A percentile compares a stretch with the other conserved stretches of the same genome.
Conservation (phyloP, 805 yeast species). For the Candida loeiensis region DNA sequence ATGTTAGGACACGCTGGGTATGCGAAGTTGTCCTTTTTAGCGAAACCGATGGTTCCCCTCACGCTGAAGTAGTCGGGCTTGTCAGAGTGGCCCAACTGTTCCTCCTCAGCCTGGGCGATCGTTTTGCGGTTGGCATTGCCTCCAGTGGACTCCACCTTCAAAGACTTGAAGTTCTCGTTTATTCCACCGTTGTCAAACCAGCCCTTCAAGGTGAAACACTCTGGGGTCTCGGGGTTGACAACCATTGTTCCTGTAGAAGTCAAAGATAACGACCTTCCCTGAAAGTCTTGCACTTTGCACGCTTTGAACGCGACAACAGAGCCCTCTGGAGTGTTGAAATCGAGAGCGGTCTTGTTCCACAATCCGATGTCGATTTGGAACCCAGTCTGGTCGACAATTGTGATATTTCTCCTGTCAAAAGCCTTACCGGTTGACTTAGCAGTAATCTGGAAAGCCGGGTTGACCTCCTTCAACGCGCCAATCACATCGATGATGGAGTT, state of each 20-base stretch:
- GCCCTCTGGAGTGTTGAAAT: slow-evolving; percentile 69
- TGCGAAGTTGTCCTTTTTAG: slow-evolving; percentile 72
- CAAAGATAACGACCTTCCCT: slow-evolving; percentile 79
- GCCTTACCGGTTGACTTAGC: slow-evolving; percentile 88
- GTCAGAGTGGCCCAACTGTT: slow-evolving; percentile 69
- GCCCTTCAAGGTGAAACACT: slow-evolving; percentile 84
- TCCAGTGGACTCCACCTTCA: slow-evolving; percentile 50
- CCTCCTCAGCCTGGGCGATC: slow-evolving; percentile 60
- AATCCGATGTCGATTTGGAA: slow-evolving; percentile 74
- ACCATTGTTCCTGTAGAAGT: slow-evolving; percentile 73
- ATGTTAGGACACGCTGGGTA: slow-evolving; percentile 81
- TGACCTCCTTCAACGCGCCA: slow-evolving; percentile 78
- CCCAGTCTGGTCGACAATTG: slow-evolving; percentile 80
- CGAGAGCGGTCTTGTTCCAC: slow-evolving; percentile 87
- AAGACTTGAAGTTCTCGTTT: slow-evolving; percentile 54
- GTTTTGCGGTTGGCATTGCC: slow-evolving; percentile 56
- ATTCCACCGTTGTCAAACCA: slow-evolving; percentile 89
- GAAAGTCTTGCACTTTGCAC: slow-evolving; percentile 82
- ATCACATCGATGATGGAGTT: slow-evolving; percentile 79
- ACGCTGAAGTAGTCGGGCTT: slow-evolving; percentile 74
- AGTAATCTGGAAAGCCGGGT: slow-evolving; percentile 71
- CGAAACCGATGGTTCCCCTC: slow-evolving; percentile 69
- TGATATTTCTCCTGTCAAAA: slow-evolving; percentile 86
- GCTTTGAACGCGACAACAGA: slow-evolving; percentile 91
- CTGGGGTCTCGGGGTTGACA: slow-evolving; percentile 84